These are phyloP conservation scores for Cyberlindnera sargentensis DNA, from an alignment of 805 yeast genomes.

Conservation along the genomic window DNA sequence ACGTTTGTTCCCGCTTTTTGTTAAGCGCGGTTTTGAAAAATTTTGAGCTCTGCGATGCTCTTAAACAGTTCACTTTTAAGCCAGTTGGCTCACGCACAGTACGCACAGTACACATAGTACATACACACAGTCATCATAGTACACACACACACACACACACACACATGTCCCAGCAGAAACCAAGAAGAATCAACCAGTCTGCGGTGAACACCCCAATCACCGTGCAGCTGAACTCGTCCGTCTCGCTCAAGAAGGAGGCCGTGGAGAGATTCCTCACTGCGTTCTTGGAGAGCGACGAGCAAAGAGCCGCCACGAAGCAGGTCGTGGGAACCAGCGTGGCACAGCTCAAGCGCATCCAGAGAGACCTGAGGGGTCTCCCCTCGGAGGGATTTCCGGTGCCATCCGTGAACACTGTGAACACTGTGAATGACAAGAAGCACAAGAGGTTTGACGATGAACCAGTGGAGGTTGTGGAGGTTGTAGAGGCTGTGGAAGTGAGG, in stretches of 20 bases:
- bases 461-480: background rate
- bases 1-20: background rate
- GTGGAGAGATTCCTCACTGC: slow-evolving; percentile 41
- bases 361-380: slow-evolving; percentile 77
- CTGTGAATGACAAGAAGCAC: slow-evolving; percentile 12
- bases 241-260: slow-evolving; percentile 28
- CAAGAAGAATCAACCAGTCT: slow-evolving; percentile 17
- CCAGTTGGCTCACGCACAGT: too few species aligned
- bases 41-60: background rate
- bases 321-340: slow-evolving; percentile 28
- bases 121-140: too few species aligned
- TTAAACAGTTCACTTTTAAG: background rate
- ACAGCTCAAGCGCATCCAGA: slow-evolving; percentile 66
- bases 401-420: background rate
- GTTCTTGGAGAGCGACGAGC: slow-evolving; percentile 30
- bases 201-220: slow-evolving; percentile 23
- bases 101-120: too few species aligned
- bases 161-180: slow-evolving; percentile 8
- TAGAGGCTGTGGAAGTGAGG: background rate
- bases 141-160: background rate
- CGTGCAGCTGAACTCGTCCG: slow-evolving; percentile 11
- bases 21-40: background rate
- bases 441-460: slow-evolving; percentile 16
- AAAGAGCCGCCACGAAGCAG: slow-evolving; percentile 19
- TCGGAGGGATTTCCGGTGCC: slow-evolving; percentile 33